These are phyloP conservation scores for Diospyros kaki DNA, from an alignment of 148 eudicot species.

Conservation along the genomic window DNA sequence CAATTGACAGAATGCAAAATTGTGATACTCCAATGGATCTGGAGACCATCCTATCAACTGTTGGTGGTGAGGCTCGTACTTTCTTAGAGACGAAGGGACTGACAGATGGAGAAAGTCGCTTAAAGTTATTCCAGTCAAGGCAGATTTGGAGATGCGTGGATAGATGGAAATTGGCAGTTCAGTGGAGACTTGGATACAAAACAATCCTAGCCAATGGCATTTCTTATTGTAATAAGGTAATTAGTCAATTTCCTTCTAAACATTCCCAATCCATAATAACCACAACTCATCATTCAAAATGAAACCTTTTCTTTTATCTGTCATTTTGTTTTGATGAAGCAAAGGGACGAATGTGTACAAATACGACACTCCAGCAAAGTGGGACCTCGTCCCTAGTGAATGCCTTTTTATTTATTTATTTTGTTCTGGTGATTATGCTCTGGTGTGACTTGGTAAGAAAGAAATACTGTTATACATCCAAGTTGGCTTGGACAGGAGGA, in stretches of 20 bases:
- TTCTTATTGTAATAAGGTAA: slow-evolving; percentile 37
- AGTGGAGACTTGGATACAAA: slow-evolving; percentile 79
- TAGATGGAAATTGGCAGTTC: slow-evolving; percentile 71
- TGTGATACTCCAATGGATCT: slow-evolving; percentile 18
- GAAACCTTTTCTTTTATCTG: background rate
- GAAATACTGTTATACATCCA: too few relatives aligned
- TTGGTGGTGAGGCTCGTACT: slow-evolving; percentile 35
- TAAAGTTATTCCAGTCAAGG: slow-evolving; percentile 6
- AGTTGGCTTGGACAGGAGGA: too few relatives aligned
- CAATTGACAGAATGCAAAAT: slow-evolving; percentile 39
- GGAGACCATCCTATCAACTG: slow-evolving; percentile 16
- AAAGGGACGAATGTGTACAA: too few relatives aligned
- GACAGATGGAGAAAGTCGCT: slow-evolving; percentile 17
- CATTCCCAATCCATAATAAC: background rate
- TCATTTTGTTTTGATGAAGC: background rate
- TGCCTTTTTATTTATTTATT: background rate
- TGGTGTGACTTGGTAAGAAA: background rate
- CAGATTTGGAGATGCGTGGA: slow-evolving; percentile 34
- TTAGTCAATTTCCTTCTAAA: slow-evolving; percentile 19
- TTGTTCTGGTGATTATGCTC: background rate
- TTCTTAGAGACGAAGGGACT: slow-evolving; percentile 38
- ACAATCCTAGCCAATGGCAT: slow-evolving; percentile 50
- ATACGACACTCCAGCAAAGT: too few relatives aligned
- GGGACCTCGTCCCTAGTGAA: too few relatives aligned
- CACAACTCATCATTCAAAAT: background rate